Evolutionary conservation across 2,329 filamentous ascomycete genomes (phyloP).

Genomic region (Penicillium sp.): DNA sequence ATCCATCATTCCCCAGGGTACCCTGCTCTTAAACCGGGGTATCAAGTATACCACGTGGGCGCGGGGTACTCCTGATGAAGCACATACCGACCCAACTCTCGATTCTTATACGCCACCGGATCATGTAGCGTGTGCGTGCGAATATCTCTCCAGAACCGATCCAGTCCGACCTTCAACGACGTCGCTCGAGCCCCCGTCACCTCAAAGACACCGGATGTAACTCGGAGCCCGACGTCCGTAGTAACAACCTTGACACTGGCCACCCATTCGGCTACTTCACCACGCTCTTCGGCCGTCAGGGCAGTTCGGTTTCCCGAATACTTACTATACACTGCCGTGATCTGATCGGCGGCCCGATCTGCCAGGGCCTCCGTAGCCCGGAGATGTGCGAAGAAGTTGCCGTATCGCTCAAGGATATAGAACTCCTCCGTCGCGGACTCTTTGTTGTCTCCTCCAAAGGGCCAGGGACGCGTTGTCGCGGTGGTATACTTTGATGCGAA

Average conservation of each 20-base stretch:
- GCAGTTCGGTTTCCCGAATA: slow-evolving; percentile 45
- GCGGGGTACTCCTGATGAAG: slow-evolving; percentile 61
- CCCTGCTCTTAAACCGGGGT: neutral
- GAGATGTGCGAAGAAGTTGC: slow-evolving; percentile 66
- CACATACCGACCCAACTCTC: slow-evolving; percentile 63
- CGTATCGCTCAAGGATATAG: slow-evolving; percentile 68
- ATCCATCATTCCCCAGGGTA: neutral
- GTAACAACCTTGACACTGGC: slow-evolving; percentile 66
- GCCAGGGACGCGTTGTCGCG: slow-evolving; percentile 64
- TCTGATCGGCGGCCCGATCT: slow-evolving; percentile 58
- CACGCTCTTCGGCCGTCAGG: slow-evolving; percentile 58
- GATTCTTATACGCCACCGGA: slow-evolving; percentile 69
- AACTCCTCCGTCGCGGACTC: slow-evolving; percentile 64
- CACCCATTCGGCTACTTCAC: slow-evolving; percentile 66
- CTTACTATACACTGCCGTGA: slow-evolving; percentile 53
- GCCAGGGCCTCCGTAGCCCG: slow-evolving; percentile 63
- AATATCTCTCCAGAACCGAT: slow-evolving; percentile 70
- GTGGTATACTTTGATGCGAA: slow-evolving; percentile 62
- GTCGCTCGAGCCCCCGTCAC: slow-evolving; percentile 65
- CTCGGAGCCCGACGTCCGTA: slow-evolving; percentile 62
- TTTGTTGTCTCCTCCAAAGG: slow-evolving; percentile 67
- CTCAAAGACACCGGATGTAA: slow-evolving; percentile 67
- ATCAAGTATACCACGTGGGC: slow-evolving; percentile 65
- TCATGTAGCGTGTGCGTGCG: slow-evolving; percentile 69
- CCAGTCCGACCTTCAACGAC: slow-evolving; percentile 61